These are phyloP conservation scores for Stemphylium vesicarium DNA, from an alignment of 2,329 filamentous ascomycete genomes.

Conservation along the genomic window DNA sequence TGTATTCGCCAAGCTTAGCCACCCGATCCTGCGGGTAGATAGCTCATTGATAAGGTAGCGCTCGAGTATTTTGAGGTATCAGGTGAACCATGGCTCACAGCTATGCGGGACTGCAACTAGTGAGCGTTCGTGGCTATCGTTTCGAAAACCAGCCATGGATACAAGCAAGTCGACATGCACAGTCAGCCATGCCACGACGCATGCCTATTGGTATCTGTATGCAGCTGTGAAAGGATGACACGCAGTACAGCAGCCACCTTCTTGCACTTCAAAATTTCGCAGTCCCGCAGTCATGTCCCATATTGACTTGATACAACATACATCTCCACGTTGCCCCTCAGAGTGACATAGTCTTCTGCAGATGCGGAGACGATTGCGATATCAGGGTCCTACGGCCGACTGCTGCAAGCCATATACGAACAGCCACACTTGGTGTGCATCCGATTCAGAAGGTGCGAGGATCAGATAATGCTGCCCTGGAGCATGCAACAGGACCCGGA, in stretches of 20 bases:
- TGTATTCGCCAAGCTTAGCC: neutral
- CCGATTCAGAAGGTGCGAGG: too few relatives aligned
- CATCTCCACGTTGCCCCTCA: neutral
- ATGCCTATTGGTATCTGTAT: conserved; percentile 1
- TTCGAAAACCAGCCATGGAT: neutral
- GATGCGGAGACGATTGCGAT: neutral
- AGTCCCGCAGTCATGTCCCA: neutral
- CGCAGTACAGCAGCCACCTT: conserved; percentile 8
- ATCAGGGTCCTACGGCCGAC: neutral
- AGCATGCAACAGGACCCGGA: neutral
- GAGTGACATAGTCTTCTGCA: neutral
- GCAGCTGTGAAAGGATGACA: conserved; percentile 8
- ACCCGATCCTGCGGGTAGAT: conserved; percentile 3
- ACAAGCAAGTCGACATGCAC: neutral
- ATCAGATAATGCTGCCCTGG: neutral
- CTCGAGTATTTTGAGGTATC: conserved; percentile 6
- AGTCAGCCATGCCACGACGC: conserved; percentile 11
- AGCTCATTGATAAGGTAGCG: conserved; percentile 7
- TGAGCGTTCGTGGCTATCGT: neutral
- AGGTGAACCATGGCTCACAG: conserved; percentile 3
- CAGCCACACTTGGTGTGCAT: neutral
- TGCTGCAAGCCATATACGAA: conserved; percentile 8
- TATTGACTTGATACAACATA: neutral
- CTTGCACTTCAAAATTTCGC: neutral
- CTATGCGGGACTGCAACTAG: neutral